Evolutionary conservation across 352 stramenopile species (phyloP), one percentile per base, ranked within the genome.

Genomic region (Phytophthora kernoviae): DNA sequence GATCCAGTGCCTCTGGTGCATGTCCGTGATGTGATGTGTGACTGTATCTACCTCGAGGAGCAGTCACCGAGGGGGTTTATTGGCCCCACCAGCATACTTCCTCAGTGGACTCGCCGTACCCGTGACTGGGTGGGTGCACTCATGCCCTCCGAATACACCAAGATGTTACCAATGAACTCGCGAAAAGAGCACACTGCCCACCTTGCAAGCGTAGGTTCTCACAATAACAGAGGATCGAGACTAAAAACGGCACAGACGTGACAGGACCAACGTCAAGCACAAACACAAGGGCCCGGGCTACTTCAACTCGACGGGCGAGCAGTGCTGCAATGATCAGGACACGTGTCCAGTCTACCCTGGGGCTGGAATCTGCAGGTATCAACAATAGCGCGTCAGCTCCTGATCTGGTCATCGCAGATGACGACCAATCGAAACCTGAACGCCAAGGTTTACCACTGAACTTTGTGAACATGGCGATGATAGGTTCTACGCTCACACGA

Each of bases 131-230:
- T 92, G 5, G 81, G 77, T 12, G 77, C 83, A 4, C 70, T 92
- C 24, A 84, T 77, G 62, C 75, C 75, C 0, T 92, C 83, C 0
- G 83, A 92, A 43, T 92, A 92, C 56, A 81, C 88, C 5, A 81
- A 79, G 0, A 44, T 85, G 1, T 39, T 90, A 11, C 77, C 83
- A 2, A 82, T 81, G 65, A 53, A 62, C 12, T 42, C 27, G 14
- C 54, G 61, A 4, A 62, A 46, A 62, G 41, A 41, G 1, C 37
- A 43, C 15, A 43, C 9, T 21, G 37, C 37, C 8, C 37, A 8
- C 4, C 37, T 21, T 17, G 37, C 37, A 21, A 21, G 37, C 7
- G 8, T 26, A 41, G 50, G 37, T 10, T 17, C 20, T 5, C 15
- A 36, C 30, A 30, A 30, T 6, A 30, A 30, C 24, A 30, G 6